Base-by-base conservation (phyloP, 2,329 filamentous ascomycete genomes). In the Fusarium nematophilum region DNA sequence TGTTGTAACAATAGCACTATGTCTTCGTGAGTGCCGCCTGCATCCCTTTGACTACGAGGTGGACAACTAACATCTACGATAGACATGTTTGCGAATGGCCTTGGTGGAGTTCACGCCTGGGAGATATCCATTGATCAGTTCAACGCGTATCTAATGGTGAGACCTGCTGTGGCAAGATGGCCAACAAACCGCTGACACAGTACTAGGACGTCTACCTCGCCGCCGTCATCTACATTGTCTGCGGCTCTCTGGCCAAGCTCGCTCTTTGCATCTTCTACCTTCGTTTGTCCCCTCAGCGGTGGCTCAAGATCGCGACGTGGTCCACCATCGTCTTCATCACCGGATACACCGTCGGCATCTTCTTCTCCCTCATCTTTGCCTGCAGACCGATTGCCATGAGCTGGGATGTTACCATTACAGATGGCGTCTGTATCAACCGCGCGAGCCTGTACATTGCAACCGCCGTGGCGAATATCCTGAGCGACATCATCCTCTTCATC, bases 361-460 rank as follows among this genome's bases (percentile, higher is more conserved):
- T 73, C 21, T 68, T 78, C 29, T 53, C 72, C 3, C 64, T 76
- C 14, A 47, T 77, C 17, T 75, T 79, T 29, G 72, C 74, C 1
- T 79, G 78, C 58, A 57, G 53, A 0, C 78, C 77, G 0, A 56
- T 78, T 9, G 42, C 53, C 1, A 63, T 52, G 58, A 57, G 62
- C 5, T 79, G 72, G 67, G 69, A 77, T 21, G 36, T 70, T 0
- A 60, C 51, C 3, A 61, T 72, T 6, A 57, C 53, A 33, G 70
- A 37, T 56, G 79, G 58, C 54, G 67, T 39, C n/a, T 84, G 81
- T 52, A 72, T 84, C 34, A 71, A 80, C 39, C 74, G 76, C 17
- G 74, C 79, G n/a, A 70, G 75, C 2, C 76, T 83, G 21, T 83
- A 82, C 64, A 77, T 83, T 26, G 73, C 77, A 29, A 82, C 81